These are phyloP conservation scores for Ganoderma boninense DNA, from an alignment of 1,284 basidiomycete species.

Conservation along the genomic window DNA sequence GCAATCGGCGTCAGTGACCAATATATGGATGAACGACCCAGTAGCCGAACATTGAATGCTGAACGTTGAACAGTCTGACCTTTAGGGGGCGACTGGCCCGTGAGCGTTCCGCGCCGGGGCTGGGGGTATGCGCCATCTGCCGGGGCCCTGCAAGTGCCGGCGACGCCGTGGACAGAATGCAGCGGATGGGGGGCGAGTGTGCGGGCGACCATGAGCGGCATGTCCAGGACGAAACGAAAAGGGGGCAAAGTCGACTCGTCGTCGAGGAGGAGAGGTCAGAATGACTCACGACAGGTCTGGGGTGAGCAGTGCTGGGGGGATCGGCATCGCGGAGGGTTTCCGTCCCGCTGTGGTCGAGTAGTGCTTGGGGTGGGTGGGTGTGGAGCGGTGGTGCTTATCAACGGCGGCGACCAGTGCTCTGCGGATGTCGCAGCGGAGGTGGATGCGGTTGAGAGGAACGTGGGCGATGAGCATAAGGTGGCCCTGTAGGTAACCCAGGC, in stretches of 20 bases:
- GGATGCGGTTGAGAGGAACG: slow-evolving; percentile 17
- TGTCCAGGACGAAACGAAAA: slow-evolving; percentile 1
- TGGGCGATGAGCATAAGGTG: slow-evolving; percentile 27
- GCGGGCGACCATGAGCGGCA: slow-evolving; percentile 26
- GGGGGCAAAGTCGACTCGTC: too few species aligned
- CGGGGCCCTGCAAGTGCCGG: slow-evolving; percentile 29
- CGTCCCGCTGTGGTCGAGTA: slow-evolving; percentile 7
- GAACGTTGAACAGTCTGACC: slow-evolving; percentile 28
- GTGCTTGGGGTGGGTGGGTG: neutral
- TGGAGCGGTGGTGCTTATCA: neutral
- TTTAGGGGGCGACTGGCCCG: slow-evolving; percentile 32
- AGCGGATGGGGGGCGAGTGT: slow-evolving; percentile 10
- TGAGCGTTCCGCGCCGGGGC: slow-evolving; percentile 32
- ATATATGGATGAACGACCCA: neutral
- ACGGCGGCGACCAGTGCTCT: neutral
- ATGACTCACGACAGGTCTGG: slow-evolving; percentile 40
- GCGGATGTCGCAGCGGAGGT: neutral
- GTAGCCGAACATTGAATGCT: too few species aligned
- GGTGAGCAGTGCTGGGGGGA: slow-evolving; percentile 39
- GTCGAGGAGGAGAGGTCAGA: neutral
- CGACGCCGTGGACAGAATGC: slow-evolving; percentile 5
- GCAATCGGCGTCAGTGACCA: neutral
- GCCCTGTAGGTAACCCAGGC: neutral
- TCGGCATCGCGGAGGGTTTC: slow-evolving; percentile 36
- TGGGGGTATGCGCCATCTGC: slow-evolving; percentile 35